Base-by-base conservation (phyloP, 768 basidiomycete genomes). In the Gymnopilus dilepis region DNA sequence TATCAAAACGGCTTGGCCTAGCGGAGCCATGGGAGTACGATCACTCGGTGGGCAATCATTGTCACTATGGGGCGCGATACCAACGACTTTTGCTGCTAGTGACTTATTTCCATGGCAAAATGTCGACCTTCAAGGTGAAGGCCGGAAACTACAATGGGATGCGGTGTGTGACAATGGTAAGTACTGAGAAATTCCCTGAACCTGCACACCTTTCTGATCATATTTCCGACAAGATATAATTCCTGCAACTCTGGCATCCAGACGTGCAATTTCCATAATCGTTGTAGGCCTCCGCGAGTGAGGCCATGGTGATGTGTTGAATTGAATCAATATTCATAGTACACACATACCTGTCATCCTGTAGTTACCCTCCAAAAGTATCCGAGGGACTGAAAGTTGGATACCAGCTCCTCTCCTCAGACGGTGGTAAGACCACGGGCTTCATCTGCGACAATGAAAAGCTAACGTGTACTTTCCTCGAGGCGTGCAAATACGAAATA, bases 11-110 rank as follows among this genome's bases (percentile, higher is more conserved):
- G 12, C 77, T 90, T 8, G 77, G 89, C 21, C 74, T 75, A 48
- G 84, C 84, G 72, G 81, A 82, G 57, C 87, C 89, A 17, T 90
- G 88, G 87, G 77, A 80, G 17, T 89, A 90, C 62, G 90, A 90
- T 67, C 82, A 85, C 58, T 82, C 81, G 2, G 84, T 83, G 62
- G 54, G 78, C 65, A 21, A 6, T 34, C 43, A 37, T 45, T 6
- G 26, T 11, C 38, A 53, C 6, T 33, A 17, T 24, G 28, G 38
- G 37, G 17, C 15, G n/a, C 13, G 34, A 21, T 31, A 21, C 33
- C 33, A 34, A n/a, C 45, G 55, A 33, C 28, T 24, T 59, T 13
- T 26, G 61, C 7, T 56, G 84, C 83, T 84, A n/a, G 84, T 60
- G 69, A 82, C 40, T 82, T 82, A 4, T 72, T 85, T 30, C 78